Evolutionary conservation across 805 yeast species (phyloP), one percentile per base, ranked within the genome.

Genomic region (Candida hungchunana): DNA sequence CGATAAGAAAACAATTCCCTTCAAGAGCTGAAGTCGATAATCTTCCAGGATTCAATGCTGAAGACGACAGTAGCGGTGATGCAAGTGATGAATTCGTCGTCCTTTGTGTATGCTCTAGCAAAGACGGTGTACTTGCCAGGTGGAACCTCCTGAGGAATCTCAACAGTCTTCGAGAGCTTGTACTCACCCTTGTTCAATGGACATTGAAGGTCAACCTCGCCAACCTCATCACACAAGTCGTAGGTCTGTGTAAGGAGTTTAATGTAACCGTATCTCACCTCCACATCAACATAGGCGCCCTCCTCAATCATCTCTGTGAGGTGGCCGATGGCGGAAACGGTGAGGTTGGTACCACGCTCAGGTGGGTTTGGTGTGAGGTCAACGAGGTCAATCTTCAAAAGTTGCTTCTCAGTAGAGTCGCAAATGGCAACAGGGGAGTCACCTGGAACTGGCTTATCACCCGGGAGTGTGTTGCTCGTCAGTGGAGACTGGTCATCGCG

Each of bases 221-320:
- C 75, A 40, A 88, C 69, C 56, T 87, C 80, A 47, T 88, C 96
- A 62, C 98, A 93, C 43, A 93, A 67, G 59, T 93, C 97, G 58
- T 81, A 84, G n/a, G 94, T 85, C 58, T 88, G 90, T 50, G 86
- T 82, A 35, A 93, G 64, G 39, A 93, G 71, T 50, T 83, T 83
- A 62, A 93, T 89, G 64, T 83, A 89, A 6, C 97, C 98, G 53
- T 88, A 82, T 47, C 84, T 74, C 15, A 93, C 97, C 48, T 87
- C 94, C 19, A 93, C 90, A 48, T 89, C 96, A 33, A 93, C 94
- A 53, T 89, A 93, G 0, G 97, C 85, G 22, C 98, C 98, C 14
- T 86, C 90, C 19, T 59, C 75, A 24, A 93, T 65, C 7, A 66
- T 67, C 33, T 69, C 56, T 16, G 64, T 42, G 34, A 90, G 62